Evolutionary conservation across 768 basidiomycete genomes (phyloP).

Genomic region (Boletus rufocinnamomeus): DNA sequence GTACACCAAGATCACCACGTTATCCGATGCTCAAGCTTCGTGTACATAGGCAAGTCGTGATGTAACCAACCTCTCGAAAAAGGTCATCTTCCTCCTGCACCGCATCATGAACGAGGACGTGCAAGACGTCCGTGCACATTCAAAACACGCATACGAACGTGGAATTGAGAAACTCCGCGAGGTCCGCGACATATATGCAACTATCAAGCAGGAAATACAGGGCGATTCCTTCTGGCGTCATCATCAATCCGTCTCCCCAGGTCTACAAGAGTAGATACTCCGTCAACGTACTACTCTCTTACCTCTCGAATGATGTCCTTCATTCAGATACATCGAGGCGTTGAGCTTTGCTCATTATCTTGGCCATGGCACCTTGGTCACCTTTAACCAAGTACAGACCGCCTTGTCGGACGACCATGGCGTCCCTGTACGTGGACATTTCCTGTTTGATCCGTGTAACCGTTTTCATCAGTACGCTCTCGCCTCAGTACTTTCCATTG

Average conservation of each 20-base stretch:
- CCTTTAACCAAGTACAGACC: conserved; percentile 65
- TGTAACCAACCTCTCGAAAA: conserved; percentile 89
- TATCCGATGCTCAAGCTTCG: conserved; percentile 4
- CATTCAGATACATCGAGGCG: conserved; percentile 80
- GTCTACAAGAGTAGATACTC: conserved; percentile 70
- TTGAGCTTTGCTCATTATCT: conserved; percentile 87
- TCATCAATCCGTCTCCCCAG: conserved; percentile 70
- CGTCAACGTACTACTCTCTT: neutral
- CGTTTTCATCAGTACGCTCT: conserved; percentile 6
- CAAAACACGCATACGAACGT: conserved; percentile 48
- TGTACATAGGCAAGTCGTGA: conserved; percentile 71
- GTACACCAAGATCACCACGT: conserved; percentile 4
- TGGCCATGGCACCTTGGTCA: conserved; percentile 64
- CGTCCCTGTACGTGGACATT: conserved; percentile 53
- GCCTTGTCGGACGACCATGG: conserved; percentile 64
- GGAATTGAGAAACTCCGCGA: conserved; percentile 65
- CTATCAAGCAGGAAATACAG: conserved; percentile 59
- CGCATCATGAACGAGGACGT: conserved; percentile 56
- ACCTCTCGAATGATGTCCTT: conserved; percentile 18
- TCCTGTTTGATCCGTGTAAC: conserved; percentile 5
- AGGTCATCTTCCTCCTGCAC: conserved; percentile 90
- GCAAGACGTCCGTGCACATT: conserved; percentile 27
- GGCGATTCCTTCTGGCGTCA: conserved; percentile 79
- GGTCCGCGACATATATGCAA: conserved; percentile 63
- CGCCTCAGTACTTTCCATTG: conserved; percentile 69